Conservation (phyloP, 139 green algal genomes). For the Chlorella ohadii region DNA sequence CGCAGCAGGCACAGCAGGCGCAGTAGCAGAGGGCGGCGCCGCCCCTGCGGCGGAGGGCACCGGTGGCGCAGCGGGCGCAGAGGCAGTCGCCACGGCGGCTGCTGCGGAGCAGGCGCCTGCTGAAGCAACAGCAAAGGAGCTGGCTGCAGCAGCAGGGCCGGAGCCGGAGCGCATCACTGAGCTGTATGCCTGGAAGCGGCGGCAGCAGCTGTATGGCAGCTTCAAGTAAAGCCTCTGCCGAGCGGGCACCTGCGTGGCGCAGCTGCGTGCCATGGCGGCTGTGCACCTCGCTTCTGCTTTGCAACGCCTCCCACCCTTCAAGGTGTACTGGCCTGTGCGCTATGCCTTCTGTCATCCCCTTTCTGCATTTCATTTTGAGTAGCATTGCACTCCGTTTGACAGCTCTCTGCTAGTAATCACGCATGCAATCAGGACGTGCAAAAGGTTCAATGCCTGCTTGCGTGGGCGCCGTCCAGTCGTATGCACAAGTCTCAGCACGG, state of each 20-base stretch:
- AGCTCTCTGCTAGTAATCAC: no score
- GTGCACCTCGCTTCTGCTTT: no score
- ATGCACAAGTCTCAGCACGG: no score
- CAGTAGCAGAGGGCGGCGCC: neutral
- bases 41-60: neutral
- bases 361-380: no score
- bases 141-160: neutral
- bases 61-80: neutral
- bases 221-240: neutral
- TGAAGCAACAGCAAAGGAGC: neutral
- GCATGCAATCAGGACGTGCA: no score
- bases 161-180: constrained; percentile 41
- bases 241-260: neutral
- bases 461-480: no score
- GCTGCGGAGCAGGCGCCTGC: neutral
- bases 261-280: no score
- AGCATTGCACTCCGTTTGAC: no score
- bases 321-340: no score
- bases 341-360: no score
- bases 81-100: neutral
- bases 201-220: constrained; percentile 55
- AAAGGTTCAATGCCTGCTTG: no score
- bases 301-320: no score
- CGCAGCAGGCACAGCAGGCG: constrained; percentile 6
- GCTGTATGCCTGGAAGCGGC: constrained; percentile 64